These are phyloP conservation scores for Marsdenia floribunda DNA, from an alignment of 257 asterid species.

Conservation along the genomic window DNA sequence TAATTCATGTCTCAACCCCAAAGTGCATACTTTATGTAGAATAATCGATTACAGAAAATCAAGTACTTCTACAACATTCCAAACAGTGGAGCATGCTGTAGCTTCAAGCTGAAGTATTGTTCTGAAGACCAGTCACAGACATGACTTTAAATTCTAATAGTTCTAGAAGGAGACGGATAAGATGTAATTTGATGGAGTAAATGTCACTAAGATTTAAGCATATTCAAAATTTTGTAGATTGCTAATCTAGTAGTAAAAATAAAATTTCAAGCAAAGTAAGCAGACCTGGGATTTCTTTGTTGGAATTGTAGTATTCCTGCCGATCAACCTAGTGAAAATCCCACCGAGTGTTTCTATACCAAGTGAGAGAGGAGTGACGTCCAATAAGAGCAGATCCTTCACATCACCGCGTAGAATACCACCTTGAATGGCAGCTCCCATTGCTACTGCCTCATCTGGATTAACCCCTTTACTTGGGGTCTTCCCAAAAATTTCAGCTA, in stretches of 20 bases:
- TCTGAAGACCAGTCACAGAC: background rate
- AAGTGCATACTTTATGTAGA: background rate
- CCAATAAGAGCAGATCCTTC: conserved; percentile 38
- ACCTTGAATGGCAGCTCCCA: conserved; percentile 88
- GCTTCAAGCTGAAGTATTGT: background rate
- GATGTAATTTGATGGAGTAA: background rate
- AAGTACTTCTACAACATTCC: background rate
- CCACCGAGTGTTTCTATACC: conserved; percentile 37
- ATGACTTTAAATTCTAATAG: background rate
- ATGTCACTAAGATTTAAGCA: background rate
- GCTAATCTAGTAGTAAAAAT: background rate
- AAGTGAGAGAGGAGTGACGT: conserved; percentile 30
- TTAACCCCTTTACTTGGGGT: conserved; percentile 77
- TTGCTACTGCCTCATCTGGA: conserved; percentile 81
- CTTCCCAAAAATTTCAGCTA: conserved; percentile 65
- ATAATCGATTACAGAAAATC: background rate
- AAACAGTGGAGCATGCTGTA: background rate
- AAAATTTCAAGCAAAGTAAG: background rate
- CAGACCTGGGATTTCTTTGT: conserved; percentile 22
- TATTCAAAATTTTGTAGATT: background rate
- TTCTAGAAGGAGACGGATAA: background rate
- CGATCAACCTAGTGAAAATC: conserved; percentile 26
- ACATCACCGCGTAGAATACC: conserved; percentile 79
- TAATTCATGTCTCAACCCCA: background rate
- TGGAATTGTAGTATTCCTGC: conserved; percentile 33